Evolutionary conservation across 129 eudicot genomes (phyloP).

Genomic region (Erigeron canadensis): DNA sequence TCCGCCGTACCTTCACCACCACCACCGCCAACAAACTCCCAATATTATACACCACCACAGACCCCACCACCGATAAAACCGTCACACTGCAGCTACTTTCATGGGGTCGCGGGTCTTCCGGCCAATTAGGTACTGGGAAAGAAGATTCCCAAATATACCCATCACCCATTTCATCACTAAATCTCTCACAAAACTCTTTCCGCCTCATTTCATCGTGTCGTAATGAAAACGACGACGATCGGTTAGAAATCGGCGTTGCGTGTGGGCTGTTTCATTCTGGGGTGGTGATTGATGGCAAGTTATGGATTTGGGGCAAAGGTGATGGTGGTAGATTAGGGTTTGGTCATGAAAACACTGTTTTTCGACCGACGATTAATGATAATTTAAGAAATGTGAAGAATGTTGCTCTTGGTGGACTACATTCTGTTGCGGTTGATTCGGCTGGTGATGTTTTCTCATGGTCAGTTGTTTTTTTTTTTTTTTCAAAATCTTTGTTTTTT

Average conservation of each 20-base stretch:
- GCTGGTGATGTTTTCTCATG: conserved; percentile 72
- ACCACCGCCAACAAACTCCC: conserved; percentile 34
- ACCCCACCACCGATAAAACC: conserved; percentile 12
- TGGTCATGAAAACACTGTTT: conserved; percentile 68
- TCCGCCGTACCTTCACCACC: conserved; percentile 39
- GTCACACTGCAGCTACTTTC: conserved; percentile 62
- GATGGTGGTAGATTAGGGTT: conserved; percentile 93
- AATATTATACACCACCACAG: conserved; percentile 27
- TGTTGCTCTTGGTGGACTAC: conserved; percentile 92
- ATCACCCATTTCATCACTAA: conserved; percentile 47
- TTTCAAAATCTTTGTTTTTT: not conserved
- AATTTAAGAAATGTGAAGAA: conserved; percentile 37
- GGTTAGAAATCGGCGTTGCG: conserved; percentile 53
- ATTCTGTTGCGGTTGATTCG: conserved; percentile 67
- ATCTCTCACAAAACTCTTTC: conserved; percentile 43
- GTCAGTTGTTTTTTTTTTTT: conserved; percentile 51
- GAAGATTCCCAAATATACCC: conserved; percentile 70
- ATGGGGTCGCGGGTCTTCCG: conserved; percentile 97
- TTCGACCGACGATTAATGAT: conserved; percentile 58
- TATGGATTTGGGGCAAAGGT: conserved; percentile 99
- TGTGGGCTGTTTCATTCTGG: conserved; percentile 87
- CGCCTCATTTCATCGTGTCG: conserved; percentile 10
- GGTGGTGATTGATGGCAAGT: conserved; percentile 58
- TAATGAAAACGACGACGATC: not conserved
- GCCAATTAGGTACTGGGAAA: conserved; percentile 81